phyloP scores from a whole-genome alignment of 306 rosid genomes.

The Echinosophora koreensis region DNA sequence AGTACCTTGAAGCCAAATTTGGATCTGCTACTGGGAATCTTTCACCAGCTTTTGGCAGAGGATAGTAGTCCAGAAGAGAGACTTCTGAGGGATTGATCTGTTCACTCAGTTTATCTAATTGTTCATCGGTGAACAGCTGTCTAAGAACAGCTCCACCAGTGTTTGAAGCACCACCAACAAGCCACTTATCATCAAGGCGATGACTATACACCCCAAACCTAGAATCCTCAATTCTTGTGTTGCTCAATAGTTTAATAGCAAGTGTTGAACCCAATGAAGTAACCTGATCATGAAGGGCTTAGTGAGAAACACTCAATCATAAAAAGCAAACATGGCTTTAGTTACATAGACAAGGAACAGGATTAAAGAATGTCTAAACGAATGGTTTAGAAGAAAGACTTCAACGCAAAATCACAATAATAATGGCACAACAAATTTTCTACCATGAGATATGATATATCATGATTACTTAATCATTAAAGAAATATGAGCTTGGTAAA shows the following conservation, averaged over 20 bases:
- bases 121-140: slow-evolving; percentile 77
- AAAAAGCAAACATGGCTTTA: slow-evolving; percentile 25
- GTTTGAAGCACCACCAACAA: slow-evolving; percentile 98
- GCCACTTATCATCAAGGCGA: slow-evolving; percentile 98
- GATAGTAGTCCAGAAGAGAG: slow-evolving; percentile 83
- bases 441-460: slow-evolving; percentile 14
- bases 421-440: slow-evolving; percentile 6
- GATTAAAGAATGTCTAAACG: slow-evolving; percentile 11
- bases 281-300: slow-evolving; percentile 58
- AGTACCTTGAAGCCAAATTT: slow-evolving; percentile 78
- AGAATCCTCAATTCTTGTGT: slow-evolving; percentile 86
- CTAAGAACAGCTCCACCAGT: slow-evolving; percentile 92
- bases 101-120: slow-evolving; percentile 72
- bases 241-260: slow-evolving; percentile 86
- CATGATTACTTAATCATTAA: slow-evolving; percentile 11
- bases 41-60: slow-evolving; percentile 82
- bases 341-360: slow-evolving; percentile 25
- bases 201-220: slow-evolving; percentile 95
- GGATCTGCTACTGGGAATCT: slow-evolving; percentile 92
- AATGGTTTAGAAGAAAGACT: slow-evolving; percentile 5
- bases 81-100: slow-evolving; percentile 73
- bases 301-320: slow-evolving; percentile 9
- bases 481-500: slow-evolving; percentile 31
- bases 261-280: slow-evolving; percentile 98
- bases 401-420: not conserved